A percentile compares a stretch with the other conserved stretches of the same genome.
Evolutionary conservation across 495 filamentous ascomycete genomes (phyloP).

Genomic region (Achaetomiella virescens): DNA sequence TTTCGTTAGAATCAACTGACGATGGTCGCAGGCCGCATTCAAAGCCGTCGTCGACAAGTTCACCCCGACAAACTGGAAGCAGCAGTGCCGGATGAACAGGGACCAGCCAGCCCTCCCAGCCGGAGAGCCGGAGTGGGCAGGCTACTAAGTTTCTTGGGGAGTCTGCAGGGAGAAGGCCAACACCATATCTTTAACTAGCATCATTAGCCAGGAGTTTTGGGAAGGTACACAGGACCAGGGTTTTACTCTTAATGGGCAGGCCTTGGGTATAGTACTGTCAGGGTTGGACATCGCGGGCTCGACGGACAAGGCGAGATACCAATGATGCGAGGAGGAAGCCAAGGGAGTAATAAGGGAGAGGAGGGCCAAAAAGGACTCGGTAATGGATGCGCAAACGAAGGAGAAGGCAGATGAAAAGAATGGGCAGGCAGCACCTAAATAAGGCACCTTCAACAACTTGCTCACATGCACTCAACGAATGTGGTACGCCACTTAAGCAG

Average conservation of each 20-base stretch:
- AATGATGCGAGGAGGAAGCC: neutral
- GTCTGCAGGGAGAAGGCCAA: neutral
- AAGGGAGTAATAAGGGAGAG: neutral
- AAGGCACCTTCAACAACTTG: neutral
- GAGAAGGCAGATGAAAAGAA: neutral
- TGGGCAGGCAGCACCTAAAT: too few species aligned
- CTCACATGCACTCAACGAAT: too few species aligned
- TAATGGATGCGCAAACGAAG: neutral
- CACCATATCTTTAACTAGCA: neutral
- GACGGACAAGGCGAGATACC: neutral
- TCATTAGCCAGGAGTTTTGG: neutral
- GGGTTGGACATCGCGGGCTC: neutral
- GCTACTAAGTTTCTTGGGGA: constrained; percentile 31
- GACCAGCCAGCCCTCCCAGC: constrained; percentile 49
- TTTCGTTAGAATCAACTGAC: too few species aligned
- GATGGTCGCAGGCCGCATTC: constrained; percentile 63
- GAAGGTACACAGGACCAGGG: neutral
- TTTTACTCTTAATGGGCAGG: neutral
- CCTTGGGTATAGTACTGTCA: neutral
- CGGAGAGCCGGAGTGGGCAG: constrained; percentile 47
- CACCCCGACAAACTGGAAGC: constrained; percentile 73
- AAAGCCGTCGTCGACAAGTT: constrained; percentile 87
- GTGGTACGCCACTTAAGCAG: neutral
- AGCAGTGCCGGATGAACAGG: constrained; percentile 63
- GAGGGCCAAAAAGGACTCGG: neutral